phyloP scores from a whole-genome alignment of 2,329 filamentous ascomycete species.

The Simplicillium aogashimaense region DNA sequence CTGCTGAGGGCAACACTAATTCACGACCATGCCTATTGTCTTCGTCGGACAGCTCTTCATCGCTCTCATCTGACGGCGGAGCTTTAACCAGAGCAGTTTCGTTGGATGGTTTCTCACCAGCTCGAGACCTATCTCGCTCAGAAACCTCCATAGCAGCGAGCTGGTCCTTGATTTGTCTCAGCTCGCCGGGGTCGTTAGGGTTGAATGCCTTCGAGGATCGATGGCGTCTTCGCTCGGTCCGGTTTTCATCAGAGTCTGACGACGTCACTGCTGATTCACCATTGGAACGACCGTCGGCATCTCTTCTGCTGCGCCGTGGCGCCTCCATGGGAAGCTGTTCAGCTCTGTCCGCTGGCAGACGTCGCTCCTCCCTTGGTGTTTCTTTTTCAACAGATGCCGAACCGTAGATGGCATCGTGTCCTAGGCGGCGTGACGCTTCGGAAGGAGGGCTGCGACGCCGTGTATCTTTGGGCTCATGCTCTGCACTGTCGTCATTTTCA shows the following conservation, averaged over 20 bases:
- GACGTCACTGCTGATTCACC: conserved; percentile 13
- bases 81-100: conserved; percentile 6
- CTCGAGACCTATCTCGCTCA: conserved; percentile 14
- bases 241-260: conserved; percentile 32
- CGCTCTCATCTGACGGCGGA: background rate
- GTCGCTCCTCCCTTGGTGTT: too few species aligned
- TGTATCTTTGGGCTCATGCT: too few species aligned
- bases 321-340: too few species aligned
- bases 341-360: too few species aligned
- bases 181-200: conserved; percentile 39
- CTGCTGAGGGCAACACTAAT: conserved; percentile 16
- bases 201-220: conserved; percentile 34
- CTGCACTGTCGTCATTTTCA: too few species aligned
- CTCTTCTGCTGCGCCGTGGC: conserved; percentile 21
- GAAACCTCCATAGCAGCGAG: conserved; percentile 29
- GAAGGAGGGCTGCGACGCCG: too few species aligned
- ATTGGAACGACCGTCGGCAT: conserved; percentile 25
- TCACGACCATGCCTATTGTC: conserved; percentile 32
- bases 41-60: conserved; percentile 8
- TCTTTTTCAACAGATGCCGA: too few species aligned
- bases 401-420: too few species aligned
- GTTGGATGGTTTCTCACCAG: conserved; percentile 2
- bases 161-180: conserved; percentile 40
- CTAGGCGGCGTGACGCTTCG: too few species aligned
- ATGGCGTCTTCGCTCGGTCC: conserved; percentile 24